phyloP scores from a whole-genome alignment of 1,284 basidiomycete genomes.

The Mycosarcoma mackinlayi region DNA sequence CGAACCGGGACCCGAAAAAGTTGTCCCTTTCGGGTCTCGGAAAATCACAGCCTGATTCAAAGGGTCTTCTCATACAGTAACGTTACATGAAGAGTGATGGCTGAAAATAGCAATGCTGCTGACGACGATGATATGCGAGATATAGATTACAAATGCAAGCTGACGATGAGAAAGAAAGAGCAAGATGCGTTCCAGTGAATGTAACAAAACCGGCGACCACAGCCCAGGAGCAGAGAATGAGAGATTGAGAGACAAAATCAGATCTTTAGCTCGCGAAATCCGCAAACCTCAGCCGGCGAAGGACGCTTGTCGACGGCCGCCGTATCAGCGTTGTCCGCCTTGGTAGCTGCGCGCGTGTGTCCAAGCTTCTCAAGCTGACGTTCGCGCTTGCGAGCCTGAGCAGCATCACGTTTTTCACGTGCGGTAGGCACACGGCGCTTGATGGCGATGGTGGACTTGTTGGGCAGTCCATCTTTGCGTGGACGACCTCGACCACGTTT shows the following conservation, averaged over 20 bases:
- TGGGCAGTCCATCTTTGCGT: slow-evolving; percentile 49
- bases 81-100: too few relatives aligned
- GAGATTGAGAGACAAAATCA: slow-evolving; percentile 5
- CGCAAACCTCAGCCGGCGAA: slow-evolving; percentile 49
- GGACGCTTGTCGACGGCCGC: slow-evolving; percentile 11
- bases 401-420: slow-evolving; percentile 47
- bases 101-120: background rate
- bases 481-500: slow-evolving; percentile 48
- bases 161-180: background rate
- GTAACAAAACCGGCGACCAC: too few relatives aligned
- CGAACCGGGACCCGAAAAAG: background rate
- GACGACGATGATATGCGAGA: slow-evolving; percentile 2
- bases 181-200: background rate
- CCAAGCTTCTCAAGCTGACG: slow-evolving; percentile 42
- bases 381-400: slow-evolving; percentile 45
- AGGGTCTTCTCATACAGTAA: too few relatives aligned
- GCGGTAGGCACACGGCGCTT: slow-evolving; percentile 44
- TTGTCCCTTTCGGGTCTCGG: slow-evolving; percentile 2
- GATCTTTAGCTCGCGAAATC: slow-evolving; percentile 59
- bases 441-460: slow-evolving; percentile 47
- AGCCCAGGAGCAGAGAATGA: background rate
- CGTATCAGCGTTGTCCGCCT: slow-evolving; percentile 2
- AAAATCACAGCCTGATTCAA: background rate
- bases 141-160: slow-evolving; percentile 1
- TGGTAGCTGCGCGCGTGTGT: slow-evolving; percentile 3